These are phyloP conservation scores for Cyclotella baltica DNA, from an alignment of 108 stramenopile species.

Conservation along the genomic window DNA sequence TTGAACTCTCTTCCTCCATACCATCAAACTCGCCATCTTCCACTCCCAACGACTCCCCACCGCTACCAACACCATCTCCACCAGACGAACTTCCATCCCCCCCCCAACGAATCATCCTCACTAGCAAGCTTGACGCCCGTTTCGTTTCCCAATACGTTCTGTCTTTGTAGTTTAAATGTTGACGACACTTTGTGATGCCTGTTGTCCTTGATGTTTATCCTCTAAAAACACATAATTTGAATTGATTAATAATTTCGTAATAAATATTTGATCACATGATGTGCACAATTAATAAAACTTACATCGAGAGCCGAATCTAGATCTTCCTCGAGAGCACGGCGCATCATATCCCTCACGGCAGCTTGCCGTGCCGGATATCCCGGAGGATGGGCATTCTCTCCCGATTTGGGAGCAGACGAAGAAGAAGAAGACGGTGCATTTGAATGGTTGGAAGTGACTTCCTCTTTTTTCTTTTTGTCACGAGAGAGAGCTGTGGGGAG, in stretches of 20 bases:
- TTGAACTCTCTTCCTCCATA: constrained; percentile 82
- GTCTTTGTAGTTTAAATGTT: no score
- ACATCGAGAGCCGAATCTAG: constrained; percentile 78
- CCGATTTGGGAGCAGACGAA: not conserved
- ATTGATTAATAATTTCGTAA: no score
- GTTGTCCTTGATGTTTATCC: no score
- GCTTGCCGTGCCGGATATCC: constrained; percentile 69
- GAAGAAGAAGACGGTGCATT: not conserved
- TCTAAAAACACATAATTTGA: no score
- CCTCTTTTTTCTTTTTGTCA: constrained; percentile 31
- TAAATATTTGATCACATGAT: no score
- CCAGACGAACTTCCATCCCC: constrained; percentile 30
- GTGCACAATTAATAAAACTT: no score
- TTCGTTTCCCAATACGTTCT: no score
- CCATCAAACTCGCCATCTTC: constrained; percentile 42
- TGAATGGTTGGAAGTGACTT: not conserved
- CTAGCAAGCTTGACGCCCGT: no score
- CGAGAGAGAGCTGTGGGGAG: constrained; percentile 22
- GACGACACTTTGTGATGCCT: no score
- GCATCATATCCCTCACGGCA: constrained; percentile 88
- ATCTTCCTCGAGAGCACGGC: constrained; percentile 85
- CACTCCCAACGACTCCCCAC: constrained; percentile 10
- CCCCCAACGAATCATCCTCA: not conserved
- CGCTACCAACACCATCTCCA: constrained; percentile 27
- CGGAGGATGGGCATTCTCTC: not conserved